Evolutionary conservation across 2,329 filamentous ascomycete genomes (phyloP), one percentile per base, ranked within the genome.

Genomic region (Tympanopsis confertula): DNA sequence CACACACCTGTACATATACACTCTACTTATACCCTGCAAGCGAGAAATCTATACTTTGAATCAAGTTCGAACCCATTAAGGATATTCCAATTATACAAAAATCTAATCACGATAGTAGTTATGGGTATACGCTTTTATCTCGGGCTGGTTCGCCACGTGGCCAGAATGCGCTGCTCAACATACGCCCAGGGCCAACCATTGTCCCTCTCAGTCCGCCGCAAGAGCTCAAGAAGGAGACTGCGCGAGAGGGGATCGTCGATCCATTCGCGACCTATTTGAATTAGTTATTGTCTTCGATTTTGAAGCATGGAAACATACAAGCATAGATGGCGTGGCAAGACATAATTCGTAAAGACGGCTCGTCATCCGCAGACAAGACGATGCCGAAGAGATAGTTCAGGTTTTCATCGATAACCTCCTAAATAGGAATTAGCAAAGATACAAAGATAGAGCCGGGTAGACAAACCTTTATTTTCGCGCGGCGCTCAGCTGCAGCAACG

Each of bases 101-200:
- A n/a, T n/a, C n/a, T n/a, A n/a, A n/a, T n/a, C n/a, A n/a, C n/a
- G n/a, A n/a, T n/a, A n/a, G n/a, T n/a, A n/a, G n/a, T n/a, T n/a
- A n/a, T n/a, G n/a, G n/a, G n/a, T n/a, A n/a, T n/a, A n/a, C n/a
- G n/a, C n/a, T n/a, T n/a, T n/a, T n/a, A n/a, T n/a, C n/a, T n/a
- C n/a, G n/a, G n/a, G n/a, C n/a, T n/a, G n/a, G n/a, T n/a, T n/a
- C n/a, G n/a, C n/a, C n/a, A n/a, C n/a, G n/a, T n/a, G n/a, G n/a
- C n/a, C n/a, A n/a, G n/a, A n/a, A n/a, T n/a, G n/a, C n/a, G n/a
- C 15, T 38, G 19, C 22, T 35, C 19, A 13, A 33, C 19, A 18
- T 7, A 38, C 13, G 36, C 13, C 36, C 36, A 38, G 5, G 36
- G 36, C 36, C 36, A 38, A 18, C 36, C 36, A 20, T 38, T 38